Base-by-base conservation (phyloP, 2,329 filamentous ascomycete species). In the Aspergillus spinulosporus region DNA sequence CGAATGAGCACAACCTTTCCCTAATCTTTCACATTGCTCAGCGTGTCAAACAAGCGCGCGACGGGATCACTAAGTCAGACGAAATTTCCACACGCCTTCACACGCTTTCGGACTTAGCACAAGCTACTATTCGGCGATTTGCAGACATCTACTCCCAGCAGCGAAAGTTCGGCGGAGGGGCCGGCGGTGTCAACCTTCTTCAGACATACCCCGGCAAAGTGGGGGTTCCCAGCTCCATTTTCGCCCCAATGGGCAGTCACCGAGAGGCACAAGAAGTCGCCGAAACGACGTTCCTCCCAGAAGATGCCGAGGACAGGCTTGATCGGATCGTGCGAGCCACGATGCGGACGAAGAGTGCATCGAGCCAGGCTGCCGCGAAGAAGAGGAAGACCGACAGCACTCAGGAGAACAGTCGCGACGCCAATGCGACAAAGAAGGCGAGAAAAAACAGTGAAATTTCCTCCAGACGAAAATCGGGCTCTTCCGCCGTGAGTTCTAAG, bases 1-100 rank as follows among this genome's bases (percentile, higher is more conserved):
- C 90, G 7, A 93, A 87, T 0, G 89, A 96, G 71, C 84, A 90
- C 44, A 99, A 97, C 65, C 80, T 97, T 12, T 88, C 89, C 0
- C 79, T 96, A 59, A 92, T 99, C 40, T 94, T 89, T 78, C 91
- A 94, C 72, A 89, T 97, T 59, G 92, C 92, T 9, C 92, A 97
- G 74, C 86, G 92, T 7, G 88, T 96, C 53, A 99, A 99, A 78
- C 89, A 93, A 72, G 89, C 92, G 8, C 83, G 85, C 42, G 94
- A 99, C 71, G 89, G 84, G 9, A 85, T 97, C 58, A 82, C 83
- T 26, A 82, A 73, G 45, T 71, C 85, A 0, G 72, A 76, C 29
- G 66, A 71, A 21, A 72, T 77, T 6, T 75, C 70, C n/a, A 70
- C 70, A 29, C 71, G 75, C 59, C 80, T 99, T 0, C 96, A 97